phyloP scores from a whole-genome alignment of 2,329 filamentous ascomycete species.

The Fusarium euwallaceae region DNA sequence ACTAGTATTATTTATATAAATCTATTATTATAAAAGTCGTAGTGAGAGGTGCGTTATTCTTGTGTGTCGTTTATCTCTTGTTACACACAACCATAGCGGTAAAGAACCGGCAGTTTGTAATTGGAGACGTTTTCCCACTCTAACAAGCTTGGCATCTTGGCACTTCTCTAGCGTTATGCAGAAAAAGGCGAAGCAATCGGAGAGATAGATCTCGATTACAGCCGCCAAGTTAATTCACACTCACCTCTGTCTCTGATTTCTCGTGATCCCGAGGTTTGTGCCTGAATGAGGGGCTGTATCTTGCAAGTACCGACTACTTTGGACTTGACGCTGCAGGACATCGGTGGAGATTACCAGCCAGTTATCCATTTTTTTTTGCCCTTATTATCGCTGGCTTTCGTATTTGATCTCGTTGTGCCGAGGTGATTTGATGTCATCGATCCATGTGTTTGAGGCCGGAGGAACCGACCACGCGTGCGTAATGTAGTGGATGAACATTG shows the following conservation, averaged over 20 bases:
- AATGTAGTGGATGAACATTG: not conserved
- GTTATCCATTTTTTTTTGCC: not conserved
- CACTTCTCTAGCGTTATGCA: not conserved
- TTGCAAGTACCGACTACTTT: conserved; percentile 19
- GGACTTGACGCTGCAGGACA: not conserved
- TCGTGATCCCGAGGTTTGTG: conserved; percentile 5
- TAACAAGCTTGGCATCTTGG: not conserved
- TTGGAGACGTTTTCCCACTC: not conserved
- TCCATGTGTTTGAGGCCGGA: conserved; percentile 2
- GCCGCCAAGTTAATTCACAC: not conserved
- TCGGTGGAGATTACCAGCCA: conserved; percentile 22
- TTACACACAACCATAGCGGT: not conserved
- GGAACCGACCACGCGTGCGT: conserved; percentile 1
- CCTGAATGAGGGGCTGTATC: not conserved
- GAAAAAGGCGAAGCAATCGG: not conserved
- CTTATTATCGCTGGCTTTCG: not conserved
- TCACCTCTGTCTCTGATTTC: not conserved
- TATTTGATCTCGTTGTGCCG: conserved; percentile 4
- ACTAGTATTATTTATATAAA: too few relatives aligned
- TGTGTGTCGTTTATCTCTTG: not conserved
- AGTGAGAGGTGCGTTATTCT: not conserved
- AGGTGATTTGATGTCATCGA: conserved; percentile 34
- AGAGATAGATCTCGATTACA: not conserved
- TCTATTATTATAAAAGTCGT: not conserved
- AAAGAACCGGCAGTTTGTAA: not conserved